A percentile compares a stretch with the other conserved stretches of the same genome.
These are phyloP conservation scores for Chaetoceros tenuissimus DNA, from an alignment of 108 stramenopile genomes.

Conservation along the genomic window DNA sequence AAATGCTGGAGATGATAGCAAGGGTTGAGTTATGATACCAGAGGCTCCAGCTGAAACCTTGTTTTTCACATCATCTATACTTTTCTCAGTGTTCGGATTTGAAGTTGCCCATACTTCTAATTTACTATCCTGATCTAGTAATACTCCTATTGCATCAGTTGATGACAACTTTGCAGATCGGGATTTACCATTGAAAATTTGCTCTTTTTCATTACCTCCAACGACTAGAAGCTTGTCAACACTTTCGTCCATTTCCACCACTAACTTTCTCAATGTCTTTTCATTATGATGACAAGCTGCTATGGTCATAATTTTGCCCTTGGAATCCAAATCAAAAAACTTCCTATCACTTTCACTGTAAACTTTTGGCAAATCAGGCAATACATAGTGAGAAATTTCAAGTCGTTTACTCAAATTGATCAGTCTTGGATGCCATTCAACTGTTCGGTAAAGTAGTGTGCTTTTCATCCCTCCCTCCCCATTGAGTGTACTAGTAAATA, in stretches of 20 bases:
- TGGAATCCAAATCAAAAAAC: conserved; percentile 4
- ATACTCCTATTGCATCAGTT: conserved; percentile 19
- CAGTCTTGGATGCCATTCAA: conserved; percentile 32
- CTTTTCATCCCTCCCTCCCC: too few species aligned
- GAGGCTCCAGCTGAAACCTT: conserved; percentile 26
- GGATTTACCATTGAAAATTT: not conserved
- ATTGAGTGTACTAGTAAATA: too few species aligned
- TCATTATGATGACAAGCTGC: conserved; percentile 23
- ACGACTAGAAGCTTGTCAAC: conserved; percentile 25
- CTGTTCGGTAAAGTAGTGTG: too few species aligned
- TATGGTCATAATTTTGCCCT: conserved; percentile 19
- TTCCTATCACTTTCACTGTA: conserved; percentile 4
- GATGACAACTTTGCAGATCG: conserved; percentile 8
- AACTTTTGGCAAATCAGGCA: conserved; percentile 24
- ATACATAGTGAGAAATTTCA: conserved; percentile 14
- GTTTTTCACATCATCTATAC: conserved; percentile 4
- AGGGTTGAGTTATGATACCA: conserved; percentile 37
- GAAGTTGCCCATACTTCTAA: conserved; percentile 26
- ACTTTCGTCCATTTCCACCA: not conserved
- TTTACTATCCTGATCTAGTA: not conserved
- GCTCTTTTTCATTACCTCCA: conserved; percentile 25
- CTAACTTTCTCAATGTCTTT: conserved; percentile 3
- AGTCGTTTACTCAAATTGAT: conserved; percentile 6
- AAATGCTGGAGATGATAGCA: conserved; percentile 22
- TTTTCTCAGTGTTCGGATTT: conserved; percentile 32